A percentile compares a stretch with the other conserved stretches of the same genome.
phyloP scores from a whole-genome alignment of 208 protist genomes.

The Crithidia bombi region DNA sequence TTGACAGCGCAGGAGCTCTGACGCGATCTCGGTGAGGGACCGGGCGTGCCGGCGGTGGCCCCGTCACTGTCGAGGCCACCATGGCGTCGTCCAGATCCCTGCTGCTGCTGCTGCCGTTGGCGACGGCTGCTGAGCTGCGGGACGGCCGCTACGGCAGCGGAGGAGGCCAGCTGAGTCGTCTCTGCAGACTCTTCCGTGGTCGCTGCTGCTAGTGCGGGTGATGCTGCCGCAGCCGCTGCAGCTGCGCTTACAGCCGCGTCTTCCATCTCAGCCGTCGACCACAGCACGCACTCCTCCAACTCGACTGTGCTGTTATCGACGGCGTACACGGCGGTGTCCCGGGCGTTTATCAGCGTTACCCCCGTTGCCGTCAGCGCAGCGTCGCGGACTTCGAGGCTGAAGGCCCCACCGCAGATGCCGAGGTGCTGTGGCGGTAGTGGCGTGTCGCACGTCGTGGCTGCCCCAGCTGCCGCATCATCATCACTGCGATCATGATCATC shows the following conservation, averaged over 20 bases:
- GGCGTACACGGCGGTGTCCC: slow-evolving; percentile 65
- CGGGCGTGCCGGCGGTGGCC: neutral
- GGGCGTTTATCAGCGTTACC: slow-evolving; percentile 48
- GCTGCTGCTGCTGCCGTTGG: neutral
- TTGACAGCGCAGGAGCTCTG: slow-evolving; percentile 59
- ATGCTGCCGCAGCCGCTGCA: slow-evolving; percentile 1
- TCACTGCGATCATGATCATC: neutral
- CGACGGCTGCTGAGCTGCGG: neutral
- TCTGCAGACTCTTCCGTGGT: neutral
- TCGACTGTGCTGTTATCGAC: slow-evolving; percentile 60
- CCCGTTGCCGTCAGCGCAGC: slow-evolving; percentile 49
- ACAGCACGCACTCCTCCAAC: slow-evolving; percentile 55
- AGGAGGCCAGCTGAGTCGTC: no score
- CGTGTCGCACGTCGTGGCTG: neutral
- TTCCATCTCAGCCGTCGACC: slow-evolving; percentile 38
- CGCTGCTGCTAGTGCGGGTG: neutral
- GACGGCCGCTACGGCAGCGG: neutral
- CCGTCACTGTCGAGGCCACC: no score
- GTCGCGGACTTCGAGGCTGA: slow-evolving; percentile 66
- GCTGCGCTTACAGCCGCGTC: slow-evolving; percentile 15
- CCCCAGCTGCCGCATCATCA: neutral
- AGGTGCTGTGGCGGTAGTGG: neutral
- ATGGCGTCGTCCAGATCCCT: neutral
- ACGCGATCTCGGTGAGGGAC: slow-evolving; percentile 1
- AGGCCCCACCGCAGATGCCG: slow-evolving; percentile 61